phyloP scores from a whole-genome alignment of 2,329 filamentous ascomycete genomes.

The Boeremia lycopersici region DNA sequence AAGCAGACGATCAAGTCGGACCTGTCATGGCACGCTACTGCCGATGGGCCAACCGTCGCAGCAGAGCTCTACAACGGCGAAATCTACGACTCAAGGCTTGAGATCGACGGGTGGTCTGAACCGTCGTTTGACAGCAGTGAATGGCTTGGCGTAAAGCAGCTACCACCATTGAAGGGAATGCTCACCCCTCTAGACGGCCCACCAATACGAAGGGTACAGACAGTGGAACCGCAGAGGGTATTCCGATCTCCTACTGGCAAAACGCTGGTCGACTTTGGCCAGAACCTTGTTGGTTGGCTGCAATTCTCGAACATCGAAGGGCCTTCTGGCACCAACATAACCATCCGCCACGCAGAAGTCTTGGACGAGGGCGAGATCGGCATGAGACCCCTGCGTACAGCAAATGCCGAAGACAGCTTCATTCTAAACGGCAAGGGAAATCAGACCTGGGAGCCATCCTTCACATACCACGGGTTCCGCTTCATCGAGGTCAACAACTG shows the following conservation, averaged over 20 bases:
- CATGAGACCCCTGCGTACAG: slow-evolving; percentile 52
- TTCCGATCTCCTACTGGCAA: slow-evolving; percentile 52
- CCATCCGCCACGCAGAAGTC: slow-evolving; percentile 61
- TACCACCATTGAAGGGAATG: slow-evolving; percentile 38
- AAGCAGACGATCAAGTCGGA: slow-evolving; percentile 45
- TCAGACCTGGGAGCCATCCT: slow-evolving; percentile 53
- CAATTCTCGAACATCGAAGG: slow-evolving; percentile 47
- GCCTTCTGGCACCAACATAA: slow-evolving; percentile 51
- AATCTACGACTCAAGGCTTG: slow-evolving; percentile 53
- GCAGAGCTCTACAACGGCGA: slow-evolving; percentile 62
- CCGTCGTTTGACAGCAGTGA: slow-evolving; percentile 23
- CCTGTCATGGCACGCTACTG: slow-evolving; percentile 45
- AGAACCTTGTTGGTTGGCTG: slow-evolving; percentile 62
- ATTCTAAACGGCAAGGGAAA: slow-evolving; percentile 31
- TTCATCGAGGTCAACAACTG: slow-evolving; percentile 50
- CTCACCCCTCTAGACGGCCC: slow-evolving; percentile 53
- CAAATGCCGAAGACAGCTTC: slow-evolving; percentile 50
- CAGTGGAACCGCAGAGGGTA: slow-evolving; percentile 33
- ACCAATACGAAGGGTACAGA: slow-evolving; percentile 51
- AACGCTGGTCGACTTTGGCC: slow-evolving; percentile 62
- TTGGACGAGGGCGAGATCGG: slow-evolving; percentile 56
- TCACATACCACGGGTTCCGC: slow-evolving; percentile 62
- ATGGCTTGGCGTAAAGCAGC: slow-evolving; percentile 42
- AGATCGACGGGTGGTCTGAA: slow-evolving; percentile 30
- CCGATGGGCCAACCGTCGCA: slow-evolving; percentile 42